A percentile compares a stretch with the other conserved stretches of the same genome.
These are phyloP conservation scores for Trichosporon sp. DNA, from an alignment of 1,284 basidiomycete species.

Conservation along the genomic window DNA sequence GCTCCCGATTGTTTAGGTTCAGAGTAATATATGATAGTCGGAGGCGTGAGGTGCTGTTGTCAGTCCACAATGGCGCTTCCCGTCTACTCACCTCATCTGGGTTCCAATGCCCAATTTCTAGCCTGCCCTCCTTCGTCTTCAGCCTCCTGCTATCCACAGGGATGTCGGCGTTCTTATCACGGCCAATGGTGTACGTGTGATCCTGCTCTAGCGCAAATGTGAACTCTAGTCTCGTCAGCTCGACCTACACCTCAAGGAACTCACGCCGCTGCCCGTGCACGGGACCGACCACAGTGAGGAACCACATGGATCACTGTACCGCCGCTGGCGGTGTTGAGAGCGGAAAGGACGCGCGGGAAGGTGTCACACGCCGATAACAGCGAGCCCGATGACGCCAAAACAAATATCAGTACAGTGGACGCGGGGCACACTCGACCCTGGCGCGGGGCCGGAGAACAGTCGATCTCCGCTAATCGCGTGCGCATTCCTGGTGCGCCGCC, in stretches of 20 bases:
- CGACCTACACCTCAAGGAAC: neutral
- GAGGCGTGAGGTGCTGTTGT: conserved; percentile 17
- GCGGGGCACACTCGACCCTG: neutral
- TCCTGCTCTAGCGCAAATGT: conserved; percentile 37
- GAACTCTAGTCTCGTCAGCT: conserved; percentile 27
- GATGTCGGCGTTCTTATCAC: conserved; percentile 32
- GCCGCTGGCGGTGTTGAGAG: neutral
- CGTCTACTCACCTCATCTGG: conserved; percentile 27
- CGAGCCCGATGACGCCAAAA: neutral
- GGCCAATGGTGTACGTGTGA: conserved; percentile 33
- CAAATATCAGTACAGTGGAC: neutral
- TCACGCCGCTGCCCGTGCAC: conserved; percentile 38
- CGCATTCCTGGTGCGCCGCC: neutral
- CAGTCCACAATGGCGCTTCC: neutral
- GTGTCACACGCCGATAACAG: neutral
- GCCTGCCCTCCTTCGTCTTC: conserved; percentile 26
- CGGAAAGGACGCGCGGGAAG: neutral
- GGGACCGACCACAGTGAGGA: conserved; percentile 37
- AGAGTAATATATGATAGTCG: conserved; percentile 23
- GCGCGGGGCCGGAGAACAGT: neutral
- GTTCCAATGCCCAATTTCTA: conserved; percentile 37
- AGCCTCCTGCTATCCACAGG: conserved; percentile 22
- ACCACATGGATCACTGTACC: conserved; percentile 29
- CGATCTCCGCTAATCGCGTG: neutral
- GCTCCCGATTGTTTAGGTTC: conserved; percentile 31